Percentiles rank a stretch among this genome's conserved stretches.
Conservation (phyloP, 179 eudicot genomes). For the Dionaea muscipula region DNA sequence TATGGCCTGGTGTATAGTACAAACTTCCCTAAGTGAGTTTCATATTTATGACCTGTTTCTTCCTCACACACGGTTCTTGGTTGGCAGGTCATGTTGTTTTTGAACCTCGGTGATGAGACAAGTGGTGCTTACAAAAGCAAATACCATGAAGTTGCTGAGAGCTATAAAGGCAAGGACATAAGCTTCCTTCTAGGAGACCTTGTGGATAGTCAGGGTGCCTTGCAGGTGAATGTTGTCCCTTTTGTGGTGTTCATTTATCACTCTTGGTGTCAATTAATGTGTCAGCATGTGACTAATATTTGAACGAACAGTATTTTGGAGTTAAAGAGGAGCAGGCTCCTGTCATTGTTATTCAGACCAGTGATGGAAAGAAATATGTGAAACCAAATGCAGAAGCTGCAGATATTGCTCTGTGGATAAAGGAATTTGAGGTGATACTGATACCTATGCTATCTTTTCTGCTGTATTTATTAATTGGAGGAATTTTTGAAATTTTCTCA, state of each 20-base stretch:
- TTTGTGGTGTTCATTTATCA: constrained; percentile 2
- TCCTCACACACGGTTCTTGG: constrained; percentile 12
- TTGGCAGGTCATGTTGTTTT: constrained; percentile 67
- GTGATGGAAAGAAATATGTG: constrained; percentile 63
- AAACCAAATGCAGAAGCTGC: constrained; percentile 57
- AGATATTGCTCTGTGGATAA: constrained; percentile 55
- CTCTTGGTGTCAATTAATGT: neutral
- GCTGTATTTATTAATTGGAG: neutral
- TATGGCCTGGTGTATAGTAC: too few relatives aligned
- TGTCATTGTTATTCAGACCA: constrained; percentile 55
- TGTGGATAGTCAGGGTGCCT: constrained; percentile 83
- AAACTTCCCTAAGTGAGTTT: neutral
- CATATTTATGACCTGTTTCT: neutral
- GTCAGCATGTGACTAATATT: neutral
- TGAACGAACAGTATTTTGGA: constrained; percentile 56
- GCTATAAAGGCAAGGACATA: constrained; percentile 63
- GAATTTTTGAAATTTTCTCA: neutral
- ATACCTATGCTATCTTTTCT: constrained; percentile 5
- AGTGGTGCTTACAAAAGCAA: constrained; percentile 52
- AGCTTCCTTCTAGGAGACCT: constrained; percentile 72
- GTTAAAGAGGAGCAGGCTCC: constrained; percentile 70
- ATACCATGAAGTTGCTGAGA: constrained; percentile 63
- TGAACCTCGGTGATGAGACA: constrained; percentile 53
- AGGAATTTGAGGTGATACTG: constrained; percentile 55
- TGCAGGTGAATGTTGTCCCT: constrained; percentile 41